Percentiles rank a stretch among this genome's conserved stretches.
These are phyloP conservation scores for Xylaria sp. DNA, from an alignment of 2,329 filamentous ascomycete species.

Conservation along the genomic window DNA sequence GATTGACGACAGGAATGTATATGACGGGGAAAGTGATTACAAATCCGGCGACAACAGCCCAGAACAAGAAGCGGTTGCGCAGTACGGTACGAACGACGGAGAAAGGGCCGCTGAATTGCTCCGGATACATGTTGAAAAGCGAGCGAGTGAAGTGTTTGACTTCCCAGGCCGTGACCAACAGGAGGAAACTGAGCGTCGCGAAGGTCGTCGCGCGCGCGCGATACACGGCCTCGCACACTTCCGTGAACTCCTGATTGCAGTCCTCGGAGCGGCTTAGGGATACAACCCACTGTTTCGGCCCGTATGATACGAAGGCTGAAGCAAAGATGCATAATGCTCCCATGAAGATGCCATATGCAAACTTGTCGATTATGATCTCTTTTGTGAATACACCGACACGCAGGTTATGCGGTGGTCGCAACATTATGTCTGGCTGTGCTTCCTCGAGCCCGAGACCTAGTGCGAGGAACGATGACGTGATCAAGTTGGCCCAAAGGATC, in stretches of 20 bases:
- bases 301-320: conserved; percentile 70
- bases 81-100: conserved; percentile 71
- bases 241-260: conserved; percentile 67
- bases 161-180: conserved; percentile 78
- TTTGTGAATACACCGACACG: conserved; percentile 70
- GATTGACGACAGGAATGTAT: conserved; percentile 76
- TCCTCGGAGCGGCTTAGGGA: conserved; percentile 49
- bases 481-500: conserved; percentile 81
- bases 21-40: conserved; percentile 70
- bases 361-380: conserved; percentile 74
- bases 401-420: conserved; percentile 71
- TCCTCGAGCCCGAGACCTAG: conserved; percentile 78
- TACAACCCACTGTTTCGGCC: conserved; percentile 21
- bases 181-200: conserved; percentile 74
- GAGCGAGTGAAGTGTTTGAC: conserved; percentile 77
- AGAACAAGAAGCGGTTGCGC: conserved; percentile 75
- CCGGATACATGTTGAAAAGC: conserved; percentile 73
- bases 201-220: conserved; percentile 76
- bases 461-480: conserved; percentile 77
- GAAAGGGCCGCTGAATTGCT: conserved; percentile 56
- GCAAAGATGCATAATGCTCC: conserved; percentile 69
- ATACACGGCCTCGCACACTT: conserved; percentile 67
- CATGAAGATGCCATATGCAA: conserved; percentile 73
- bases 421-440: conserved; percentile 74
- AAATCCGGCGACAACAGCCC: conserved; percentile 70